Evolutionary conservation across 495 filamentous ascomycete genomes (phyloP).

Genomic region (Halenospora varia): DNA sequence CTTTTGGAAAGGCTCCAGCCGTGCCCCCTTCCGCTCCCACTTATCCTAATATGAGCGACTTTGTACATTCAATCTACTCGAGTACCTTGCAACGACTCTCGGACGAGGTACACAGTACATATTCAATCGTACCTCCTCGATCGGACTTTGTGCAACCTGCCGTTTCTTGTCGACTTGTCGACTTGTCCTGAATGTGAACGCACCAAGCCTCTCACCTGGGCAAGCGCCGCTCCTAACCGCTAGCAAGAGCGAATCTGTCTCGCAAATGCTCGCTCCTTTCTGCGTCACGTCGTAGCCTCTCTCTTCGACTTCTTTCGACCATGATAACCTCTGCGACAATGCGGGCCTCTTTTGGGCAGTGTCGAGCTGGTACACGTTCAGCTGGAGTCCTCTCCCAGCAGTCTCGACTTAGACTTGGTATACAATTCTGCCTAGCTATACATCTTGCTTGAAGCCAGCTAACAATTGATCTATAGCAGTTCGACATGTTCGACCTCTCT

Average conservation of each 20-base stretch:
- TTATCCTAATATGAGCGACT: neutral
- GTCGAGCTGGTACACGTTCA: constrained; percentile 23
- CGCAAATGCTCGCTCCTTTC: neutral
- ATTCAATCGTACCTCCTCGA: neutral
- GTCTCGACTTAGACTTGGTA: constrained; percentile 10
- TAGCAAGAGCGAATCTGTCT: neutral
- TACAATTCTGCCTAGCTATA: neutral
- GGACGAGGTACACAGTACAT: neutral
- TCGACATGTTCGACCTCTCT: constrained; percentile 16
- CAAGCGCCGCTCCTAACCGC: neutral
- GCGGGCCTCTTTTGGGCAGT: constrained; percentile 20
- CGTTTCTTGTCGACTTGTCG: neutral
- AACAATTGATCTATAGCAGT: constrained; percentile 3
- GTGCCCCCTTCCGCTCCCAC: neutral
- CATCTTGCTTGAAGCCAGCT: neutral
- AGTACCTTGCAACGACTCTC: neutral
- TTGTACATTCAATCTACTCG: neutral
- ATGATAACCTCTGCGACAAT: constrained; percentile 24
- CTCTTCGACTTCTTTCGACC: constrained; percentile 3
- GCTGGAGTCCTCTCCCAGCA: neutral
- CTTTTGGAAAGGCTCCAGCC: neutral
- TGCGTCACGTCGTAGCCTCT: neutral
- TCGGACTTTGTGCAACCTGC: neutral
- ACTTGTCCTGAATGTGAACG: neutral
- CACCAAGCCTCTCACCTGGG: neutral